These are phyloP conservation scores for Macrocybe gigantea DNA, from an alignment of 768 basidiomycete genomes.

Conservation along the genomic window DNA sequence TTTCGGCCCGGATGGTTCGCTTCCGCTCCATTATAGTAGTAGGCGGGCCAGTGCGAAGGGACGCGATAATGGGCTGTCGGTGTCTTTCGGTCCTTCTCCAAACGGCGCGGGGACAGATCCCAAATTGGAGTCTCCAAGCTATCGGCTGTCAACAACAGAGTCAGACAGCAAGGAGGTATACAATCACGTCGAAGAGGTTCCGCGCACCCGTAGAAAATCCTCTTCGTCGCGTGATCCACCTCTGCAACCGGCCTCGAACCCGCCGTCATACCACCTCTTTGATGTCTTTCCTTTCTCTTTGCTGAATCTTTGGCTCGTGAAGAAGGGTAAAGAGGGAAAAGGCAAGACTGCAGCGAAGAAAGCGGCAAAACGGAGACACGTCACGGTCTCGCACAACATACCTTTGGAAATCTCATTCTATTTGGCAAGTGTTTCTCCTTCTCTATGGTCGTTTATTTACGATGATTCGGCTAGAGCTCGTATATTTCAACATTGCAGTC, in stretches of 20 bases:
- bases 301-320: slow-evolving; percentile 38
- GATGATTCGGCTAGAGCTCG: slow-evolving; percentile 43
- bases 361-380: slow-evolving; percentile 42
- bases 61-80: no score
- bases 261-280: slow-evolving; percentile 17
- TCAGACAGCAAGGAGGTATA: no score
- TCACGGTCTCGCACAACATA: slow-evolving; percentile 49
- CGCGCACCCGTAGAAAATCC: no score
- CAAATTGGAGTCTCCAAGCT: no score
- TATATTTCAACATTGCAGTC: slow-evolving; percentile 56
- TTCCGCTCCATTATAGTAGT: no score
- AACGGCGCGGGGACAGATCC: no score
- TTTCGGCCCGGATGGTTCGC: no score
- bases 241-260: slow-evolving; percentile 16
- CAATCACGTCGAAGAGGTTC: no score
- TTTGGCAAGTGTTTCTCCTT: slow-evolving; percentile 33
- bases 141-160: no score
- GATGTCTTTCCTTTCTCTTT: slow-evolving; percentile 54
- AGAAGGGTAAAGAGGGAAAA: slow-evolving; percentile 42
- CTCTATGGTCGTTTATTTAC: background rate
- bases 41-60: no score
- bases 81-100: no score
- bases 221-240: background rate
- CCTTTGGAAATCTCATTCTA: slow-evolving; percentile 69
- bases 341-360: slow-evolving; percentile 59